A percentile compares a stretch with the other conserved stretches of the same genome.
Conservation (phyloP, 2,329 filamentous ascomycete genomes). For the Aspergillus amoenus region DNA sequence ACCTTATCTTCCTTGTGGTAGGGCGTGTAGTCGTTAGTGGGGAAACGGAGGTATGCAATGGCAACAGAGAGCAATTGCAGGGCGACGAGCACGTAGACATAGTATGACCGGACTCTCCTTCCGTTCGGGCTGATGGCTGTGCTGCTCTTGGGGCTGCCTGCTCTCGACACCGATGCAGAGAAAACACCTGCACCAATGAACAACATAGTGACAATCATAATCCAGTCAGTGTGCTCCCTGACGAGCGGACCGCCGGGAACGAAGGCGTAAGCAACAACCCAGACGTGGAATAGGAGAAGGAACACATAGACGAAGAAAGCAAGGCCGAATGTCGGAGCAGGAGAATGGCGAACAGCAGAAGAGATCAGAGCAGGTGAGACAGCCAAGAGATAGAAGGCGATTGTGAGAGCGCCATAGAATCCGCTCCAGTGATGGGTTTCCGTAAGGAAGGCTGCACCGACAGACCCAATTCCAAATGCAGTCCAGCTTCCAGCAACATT, state of each 20-base stretch:
- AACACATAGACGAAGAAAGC: conserved; percentile 92
- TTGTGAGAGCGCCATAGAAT: conserved; percentile 76
- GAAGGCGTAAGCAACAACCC: conserved; percentile 97
- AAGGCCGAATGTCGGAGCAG: conserved; percentile 78
- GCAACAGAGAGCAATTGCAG: conserved; percentile 79
- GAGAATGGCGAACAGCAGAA: conserved; percentile 73
- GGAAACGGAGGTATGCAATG: conserved; percentile 86
- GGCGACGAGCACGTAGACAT: conserved; percentile 68
- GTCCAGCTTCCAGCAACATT: conserved; percentile 73
- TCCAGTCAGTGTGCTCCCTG: conserved; percentile 91
- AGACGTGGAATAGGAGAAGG: conserved; percentile 94
- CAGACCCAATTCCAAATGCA: conserved; percentile 72
- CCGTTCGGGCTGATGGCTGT: conserved; percentile 38
- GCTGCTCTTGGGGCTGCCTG: conserved; percentile 44
- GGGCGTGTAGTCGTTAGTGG: conserved; percentile 84
- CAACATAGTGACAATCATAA: conserved; percentile 85
- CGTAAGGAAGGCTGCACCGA: conserved; percentile 77
- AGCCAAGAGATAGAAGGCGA: conserved; percentile 80
- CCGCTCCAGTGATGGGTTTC: conserved; percentile 79
- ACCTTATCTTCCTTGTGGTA: conserved; percentile 86
- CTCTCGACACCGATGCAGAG: conserved; percentile 58
- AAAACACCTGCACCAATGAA: conserved; percentile 83
- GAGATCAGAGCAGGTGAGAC: conserved; percentile 72
- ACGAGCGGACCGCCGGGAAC: conserved; percentile 91
- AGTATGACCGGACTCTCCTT: conserved; percentile 62